Percentiles rank a stretch among this genome's conserved stretches.
phyloP scores from a whole-genome alignment of 108 stramenopile species.

The Skeletonema tropicum region DNA sequence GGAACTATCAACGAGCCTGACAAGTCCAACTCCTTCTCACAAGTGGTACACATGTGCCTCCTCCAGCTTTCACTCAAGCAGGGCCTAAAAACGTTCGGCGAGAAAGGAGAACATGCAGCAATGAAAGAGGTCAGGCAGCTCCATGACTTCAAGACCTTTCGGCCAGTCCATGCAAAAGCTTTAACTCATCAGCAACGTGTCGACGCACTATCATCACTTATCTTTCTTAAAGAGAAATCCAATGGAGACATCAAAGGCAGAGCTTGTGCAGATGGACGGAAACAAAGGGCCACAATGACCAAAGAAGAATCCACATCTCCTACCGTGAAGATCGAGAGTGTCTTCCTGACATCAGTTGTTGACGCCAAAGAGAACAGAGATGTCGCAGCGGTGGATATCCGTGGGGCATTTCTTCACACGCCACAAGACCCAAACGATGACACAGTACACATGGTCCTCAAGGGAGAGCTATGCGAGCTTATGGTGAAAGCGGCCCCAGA shows the following conservation, averaged over 20 bases:
- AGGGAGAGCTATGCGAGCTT: constrained; percentile 10
- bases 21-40: neutral
- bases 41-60: too few species aligned
- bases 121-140: constrained; percentile 52
- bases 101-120: constrained; percentile 1
- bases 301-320: constrained; percentile 43
- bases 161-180: constrained; percentile 14
- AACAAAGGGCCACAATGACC: constrained; percentile 11
- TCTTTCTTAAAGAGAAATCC: constrained; percentile 42
- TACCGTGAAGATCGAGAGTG: constrained; percentile 23
- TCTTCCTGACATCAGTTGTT: constrained; percentile 32
- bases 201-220: constrained; percentile 22
- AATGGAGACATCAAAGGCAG: constrained; percentile 28
- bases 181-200: constrained; percentile 21
- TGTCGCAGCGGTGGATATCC: constrained; percentile 34
- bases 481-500: constrained; percentile 11
- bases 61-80: neutral
- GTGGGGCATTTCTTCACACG: constrained; percentile 18
- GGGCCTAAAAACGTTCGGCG: constrained; percentile 7
- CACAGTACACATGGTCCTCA: neutral
- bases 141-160: constrained; percentile 31
- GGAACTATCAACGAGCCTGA: too few species aligned
- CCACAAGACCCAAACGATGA: constrained; percentile 11
- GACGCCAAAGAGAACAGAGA: constrained; percentile 47
- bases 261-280: constrained; percentile 28